phyloP scores from a whole-genome alignment of 495 filamentous ascomycete genomes.

The Neurospora intermedia region DNA sequence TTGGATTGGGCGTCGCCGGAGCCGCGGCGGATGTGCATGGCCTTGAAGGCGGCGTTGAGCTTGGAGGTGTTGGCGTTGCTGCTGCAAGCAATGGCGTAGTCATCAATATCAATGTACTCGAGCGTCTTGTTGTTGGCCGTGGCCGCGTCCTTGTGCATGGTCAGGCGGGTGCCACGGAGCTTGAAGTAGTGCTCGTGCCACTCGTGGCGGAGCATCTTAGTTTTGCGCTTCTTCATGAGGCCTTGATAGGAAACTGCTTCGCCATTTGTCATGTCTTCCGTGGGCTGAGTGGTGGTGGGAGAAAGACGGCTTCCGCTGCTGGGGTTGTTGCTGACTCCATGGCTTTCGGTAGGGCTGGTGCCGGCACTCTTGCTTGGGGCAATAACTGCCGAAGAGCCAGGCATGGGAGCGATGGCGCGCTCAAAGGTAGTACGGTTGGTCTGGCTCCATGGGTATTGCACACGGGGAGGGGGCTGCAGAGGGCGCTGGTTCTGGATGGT shows the following conservation, averaged over 20 bases:
- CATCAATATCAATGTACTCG: conserved; percentile 86
- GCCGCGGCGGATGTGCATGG: conserved; percentile 55
- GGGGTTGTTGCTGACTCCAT: conserved; percentile 8
- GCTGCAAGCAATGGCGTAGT: conserved; percentile 89
- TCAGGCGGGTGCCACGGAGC: conserved; percentile 70
- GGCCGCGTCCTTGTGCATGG: conserved; percentile 64
- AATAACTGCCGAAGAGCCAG: conserved; percentile 13
- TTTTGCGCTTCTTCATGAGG: conserved; percentile 92
- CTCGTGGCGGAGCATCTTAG: conserved; percentile 78
- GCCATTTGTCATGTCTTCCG: conserved; percentile 26
- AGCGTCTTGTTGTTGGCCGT: conserved; percentile 44
- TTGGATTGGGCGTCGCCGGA: conserved; percentile 35
- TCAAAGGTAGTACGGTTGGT: conserved; percentile 28
- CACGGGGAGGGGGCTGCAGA: conserved; percentile 35
- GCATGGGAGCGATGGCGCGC: conserved; percentile 22
- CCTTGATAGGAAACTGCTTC: conserved; percentile 57
- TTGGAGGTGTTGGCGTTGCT: conserved; percentile 61
- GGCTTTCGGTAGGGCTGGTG: conserved; percentile 32
- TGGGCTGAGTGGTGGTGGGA: conserved; percentile 15
- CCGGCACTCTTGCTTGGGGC: conserved; percentile 4
- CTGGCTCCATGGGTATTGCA: conserved; percentile 37
- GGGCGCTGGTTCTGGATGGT: conserved; percentile 21
- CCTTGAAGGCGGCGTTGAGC: conserved; percentile 79
- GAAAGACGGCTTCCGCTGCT: conserved; percentile 43
- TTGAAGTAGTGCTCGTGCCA: conserved; percentile 88